phyloP scores from a whole-genome alignment of 768 basidiomycete genomes.

The Collybiopsis confluens region DNA sequence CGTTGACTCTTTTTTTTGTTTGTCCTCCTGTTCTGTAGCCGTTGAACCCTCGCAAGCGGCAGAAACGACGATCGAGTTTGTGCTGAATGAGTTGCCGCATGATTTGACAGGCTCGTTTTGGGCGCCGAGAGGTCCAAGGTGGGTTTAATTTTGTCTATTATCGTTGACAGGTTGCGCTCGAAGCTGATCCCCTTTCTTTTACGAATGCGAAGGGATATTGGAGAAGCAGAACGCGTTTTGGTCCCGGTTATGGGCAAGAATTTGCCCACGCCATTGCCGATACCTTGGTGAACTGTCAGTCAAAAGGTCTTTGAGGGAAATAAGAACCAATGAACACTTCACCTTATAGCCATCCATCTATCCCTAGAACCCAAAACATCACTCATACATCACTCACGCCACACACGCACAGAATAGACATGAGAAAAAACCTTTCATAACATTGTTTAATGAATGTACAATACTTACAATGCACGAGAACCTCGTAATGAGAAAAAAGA shows the following conservation, averaged over 20 bases:
- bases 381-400: too few relatives aligned
- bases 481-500: too few relatives aligned
- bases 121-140: slow-evolving; percentile 43
- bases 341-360: too few relatives aligned
- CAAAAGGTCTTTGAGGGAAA: not conserved
- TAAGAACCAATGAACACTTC: not conserved
- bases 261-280: slow-evolving; percentile 32
- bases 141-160: not conserved
- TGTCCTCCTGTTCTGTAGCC: slow-evolving; percentile 27
- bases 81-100: slow-evolving; percentile 23
- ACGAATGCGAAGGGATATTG: slow-evolving; percentile 32
- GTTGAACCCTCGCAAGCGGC: slow-evolving; percentile 42
- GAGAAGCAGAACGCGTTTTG: slow-evolving; percentile 30
- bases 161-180: too few relatives aligned
- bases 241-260: slow-evolving; percentile 30
- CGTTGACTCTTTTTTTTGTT: too few relatives aligned
- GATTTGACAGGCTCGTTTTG: slow-evolving; percentile 37
- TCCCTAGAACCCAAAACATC: too few relatives aligned
- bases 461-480: not conserved
- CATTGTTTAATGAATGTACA: not conserved
- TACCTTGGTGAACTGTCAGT: slow-evolving; percentile 30
- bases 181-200: not conserved
- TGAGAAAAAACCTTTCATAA: not conserved
- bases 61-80: slow-evolving; percentile 32
- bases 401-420: not conserved